These are phyloP conservation scores for Saururus chinensis DNA, from an alignment of 164 flowering plant species.

Conservation along the genomic window DNA sequence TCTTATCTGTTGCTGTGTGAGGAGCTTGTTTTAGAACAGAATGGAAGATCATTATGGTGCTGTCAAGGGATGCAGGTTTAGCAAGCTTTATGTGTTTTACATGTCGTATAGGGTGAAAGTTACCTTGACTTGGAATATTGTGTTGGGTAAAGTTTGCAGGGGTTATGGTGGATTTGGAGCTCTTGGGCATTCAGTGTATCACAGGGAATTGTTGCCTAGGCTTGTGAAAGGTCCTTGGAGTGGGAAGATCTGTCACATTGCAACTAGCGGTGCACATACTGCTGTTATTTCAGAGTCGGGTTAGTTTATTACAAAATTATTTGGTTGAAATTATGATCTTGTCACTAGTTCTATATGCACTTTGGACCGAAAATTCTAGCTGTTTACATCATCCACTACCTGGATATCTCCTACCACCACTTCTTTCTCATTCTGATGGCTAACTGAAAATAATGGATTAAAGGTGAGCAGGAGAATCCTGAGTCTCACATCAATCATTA, in stretches of 20 bases:
- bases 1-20: no score
- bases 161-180: slow-evolving; percentile 99
- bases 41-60: no score
- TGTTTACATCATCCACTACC: no score
- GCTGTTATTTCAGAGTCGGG: slow-evolving; percentile 78
- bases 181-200: slow-evolving; percentile 83
- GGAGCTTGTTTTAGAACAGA: no score
- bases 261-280: slow-evolving; percentile 90
- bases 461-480: no score
- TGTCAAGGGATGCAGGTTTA: not conserved
- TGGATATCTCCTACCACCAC: no score
- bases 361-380: not conserved
- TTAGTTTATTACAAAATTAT: slow-evolving; percentile 7
- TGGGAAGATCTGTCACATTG: slow-evolving; percentile 49
- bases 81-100: not conserved
- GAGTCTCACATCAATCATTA: no score
- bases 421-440: no score
- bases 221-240: slow-evolving; percentile 64
- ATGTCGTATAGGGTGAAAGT: not conserved
- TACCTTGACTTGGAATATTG: not conserved
- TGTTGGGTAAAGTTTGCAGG: slow-evolving; percentile 67
- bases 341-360: no score
- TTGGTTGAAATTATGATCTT: not conserved
- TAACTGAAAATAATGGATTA: no score
- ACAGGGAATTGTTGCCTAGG: slow-evolving; percentile 67